A percentile compares a stretch with the other conserved stretches of the same genome.
phyloP scores from a whole-genome alignment of 805 yeast genomes.

The Novakomyces olei region DNA sequence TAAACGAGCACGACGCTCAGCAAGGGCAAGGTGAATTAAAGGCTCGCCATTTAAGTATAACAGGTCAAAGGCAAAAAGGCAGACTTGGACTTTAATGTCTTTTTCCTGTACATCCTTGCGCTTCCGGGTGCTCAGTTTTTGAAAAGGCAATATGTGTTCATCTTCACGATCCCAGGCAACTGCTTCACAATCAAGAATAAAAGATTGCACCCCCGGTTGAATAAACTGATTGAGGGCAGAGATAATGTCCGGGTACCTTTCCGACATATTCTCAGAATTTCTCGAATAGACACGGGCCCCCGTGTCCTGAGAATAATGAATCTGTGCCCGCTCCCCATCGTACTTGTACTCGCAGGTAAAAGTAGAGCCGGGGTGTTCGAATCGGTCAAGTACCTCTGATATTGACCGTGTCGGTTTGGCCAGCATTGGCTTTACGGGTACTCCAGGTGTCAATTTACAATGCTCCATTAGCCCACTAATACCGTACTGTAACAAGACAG shows the following conservation, averaged over 20 bases:
- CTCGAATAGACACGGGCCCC: conserved; percentile 63
- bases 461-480: conserved; percentile 39
- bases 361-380: conserved; percentile 28
- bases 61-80: conserved; percentile 79
- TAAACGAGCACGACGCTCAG: conserved; percentile 45
- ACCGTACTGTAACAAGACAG: conserved; percentile 44
- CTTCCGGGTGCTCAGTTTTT: conserved; percentile 77
- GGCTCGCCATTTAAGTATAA: conserved; percentile 42
- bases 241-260: conserved; percentile 77
- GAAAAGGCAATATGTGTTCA: conserved; percentile 77
- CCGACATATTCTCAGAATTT: conserved; percentile 93
- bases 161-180: conserved; percentile 83
- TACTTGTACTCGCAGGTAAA: conserved; percentile 94
- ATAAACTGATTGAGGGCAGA: conserved; percentile 42
- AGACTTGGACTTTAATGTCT: conserved; percentile 75
- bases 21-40: conserved; percentile 40
- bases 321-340: conserved; percentile 95
- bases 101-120: conserved; percentile 76
- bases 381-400: conserved; percentile 75
- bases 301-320: conserved; percentile 40
- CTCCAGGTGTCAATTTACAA: conserved; percentile 67
- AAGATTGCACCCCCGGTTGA: conserved; percentile 23
- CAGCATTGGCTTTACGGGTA: conserved; percentile 91
- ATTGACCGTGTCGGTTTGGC: conserved; percentile 94
- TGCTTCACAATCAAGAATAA: conserved; percentile 87